Conservation (phyloP, 2,329 filamentous ascomycete genomes). For the Cladophialophora immunda region DNA sequence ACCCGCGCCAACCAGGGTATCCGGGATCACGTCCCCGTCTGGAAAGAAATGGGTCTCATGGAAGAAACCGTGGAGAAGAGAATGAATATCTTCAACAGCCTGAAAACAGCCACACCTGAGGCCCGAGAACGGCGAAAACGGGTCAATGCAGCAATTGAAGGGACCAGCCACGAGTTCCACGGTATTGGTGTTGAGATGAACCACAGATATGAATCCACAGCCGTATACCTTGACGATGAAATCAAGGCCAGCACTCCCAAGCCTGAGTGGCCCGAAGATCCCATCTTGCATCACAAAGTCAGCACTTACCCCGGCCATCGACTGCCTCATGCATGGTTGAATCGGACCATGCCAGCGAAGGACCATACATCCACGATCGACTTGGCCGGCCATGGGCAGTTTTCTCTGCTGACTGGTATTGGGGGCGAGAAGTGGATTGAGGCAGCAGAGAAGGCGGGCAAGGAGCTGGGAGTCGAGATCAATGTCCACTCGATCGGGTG, state of each 20-base stretch:
- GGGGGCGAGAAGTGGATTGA: slow-evolving; percentile 64
- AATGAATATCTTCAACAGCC: slow-evolving; percentile 51
- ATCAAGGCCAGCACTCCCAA: slow-evolving; percentile 29
- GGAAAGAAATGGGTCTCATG: slow-evolving; percentile 57
- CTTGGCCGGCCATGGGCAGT: slow-evolving; percentile 64
- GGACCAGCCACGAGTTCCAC: slow-evolving; percentile 61
- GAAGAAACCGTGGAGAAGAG: slow-evolving; percentile 52
- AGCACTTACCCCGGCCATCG: slow-evolving; percentile 67
- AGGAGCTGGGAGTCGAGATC: slow-evolving; percentile 57
- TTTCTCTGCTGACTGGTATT: slow-evolving; percentile 63
- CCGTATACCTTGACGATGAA: slow-evolving; percentile 58
- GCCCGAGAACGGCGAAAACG: slow-evolving; percentile 52
- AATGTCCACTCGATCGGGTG: slow-evolving; percentile 64
- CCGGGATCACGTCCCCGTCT: slow-evolving; percentile 60
- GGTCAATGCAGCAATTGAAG: slow-evolving; percentile 54
- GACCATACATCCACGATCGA: slow-evolving; percentile 66
- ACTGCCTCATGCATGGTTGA: slow-evolving; percentile 71
- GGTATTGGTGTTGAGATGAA: slow-evolving; percentile 68
- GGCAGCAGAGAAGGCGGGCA: slow-evolving; percentile 55
- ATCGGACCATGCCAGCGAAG: slow-evolving; percentile 54
- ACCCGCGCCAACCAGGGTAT: slow-evolving; percentile 66
- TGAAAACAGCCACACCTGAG: slow-evolving; percentile 49
- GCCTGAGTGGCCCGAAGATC: slow-evolving; percentile 47
- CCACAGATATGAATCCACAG: slow-evolving; percentile 59
- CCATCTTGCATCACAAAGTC: slow-evolving; percentile 54